phyloP scores from a whole-genome alignment of 1,284 basidiomycete genomes.

The Irpex rosettiformis region DNA sequence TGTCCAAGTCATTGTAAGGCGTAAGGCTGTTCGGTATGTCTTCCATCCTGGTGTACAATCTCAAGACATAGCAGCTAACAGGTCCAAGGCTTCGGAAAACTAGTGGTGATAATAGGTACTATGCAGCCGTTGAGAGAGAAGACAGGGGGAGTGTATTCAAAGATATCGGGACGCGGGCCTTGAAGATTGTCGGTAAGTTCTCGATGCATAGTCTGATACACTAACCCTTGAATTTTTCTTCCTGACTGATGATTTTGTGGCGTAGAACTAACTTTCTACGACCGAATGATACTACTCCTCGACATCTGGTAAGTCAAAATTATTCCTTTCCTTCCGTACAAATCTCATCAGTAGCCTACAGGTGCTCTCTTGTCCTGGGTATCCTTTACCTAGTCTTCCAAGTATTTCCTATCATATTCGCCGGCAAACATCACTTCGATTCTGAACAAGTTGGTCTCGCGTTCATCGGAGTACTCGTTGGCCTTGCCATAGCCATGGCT shows the following conservation, averaged over 20 bases:
- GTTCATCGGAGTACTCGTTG: conserved; percentile 72
- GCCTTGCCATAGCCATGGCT: conserved; percentile 52
- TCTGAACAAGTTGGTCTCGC: conserved; percentile 57
- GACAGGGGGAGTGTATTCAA: conserved; percentile 33
- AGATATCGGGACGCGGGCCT: conserved; percentile 39
- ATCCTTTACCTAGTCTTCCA: conserved; percentile 75
- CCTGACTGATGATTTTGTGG: not conserved
- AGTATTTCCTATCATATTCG: conserved; percentile 70
- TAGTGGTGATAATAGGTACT: conserved; percentile 53
- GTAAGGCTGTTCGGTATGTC: conserved; percentile 42
- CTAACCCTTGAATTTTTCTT: not conserved
- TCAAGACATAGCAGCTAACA: not conserved
- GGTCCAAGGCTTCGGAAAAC: conserved; percentile 45
- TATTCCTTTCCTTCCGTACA: not conserved
- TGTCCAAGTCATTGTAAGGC: conserved; percentile 56
- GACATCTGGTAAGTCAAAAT: conserved; percentile 42
- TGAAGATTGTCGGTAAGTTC: conserved; percentile 66
- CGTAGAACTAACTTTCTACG: conserved; percentile 62
- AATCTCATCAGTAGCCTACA: conserved; percentile 12
- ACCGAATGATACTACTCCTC: conserved; percentile 75
- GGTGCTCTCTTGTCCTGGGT: conserved; percentile 63
- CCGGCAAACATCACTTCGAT: conserved; percentile 55
- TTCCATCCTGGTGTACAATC: not conserved
- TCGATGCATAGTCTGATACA: not conserved
- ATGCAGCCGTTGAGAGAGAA: conserved; percentile 50